Base-by-base conservation (phyloP, 192 early-diverging fungal genomes). In the Dimargaris verticillata region DNA sequence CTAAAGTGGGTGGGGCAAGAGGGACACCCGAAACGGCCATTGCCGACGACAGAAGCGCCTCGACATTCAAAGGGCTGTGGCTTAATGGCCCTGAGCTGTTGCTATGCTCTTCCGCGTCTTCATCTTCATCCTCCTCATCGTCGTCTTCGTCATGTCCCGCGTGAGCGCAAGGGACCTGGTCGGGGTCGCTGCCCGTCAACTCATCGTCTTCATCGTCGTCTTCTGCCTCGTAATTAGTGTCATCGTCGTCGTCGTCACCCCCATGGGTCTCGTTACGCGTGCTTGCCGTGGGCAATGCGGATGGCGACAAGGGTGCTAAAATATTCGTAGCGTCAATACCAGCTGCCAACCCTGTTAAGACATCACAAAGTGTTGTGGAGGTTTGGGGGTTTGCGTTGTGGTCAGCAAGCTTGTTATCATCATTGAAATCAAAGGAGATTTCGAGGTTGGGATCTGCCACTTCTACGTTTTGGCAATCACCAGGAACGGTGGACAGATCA, bases 161-260 rank as follows among this genome's bases (percentile, higher is more conserved):
- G 2, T 2, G 18, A 24, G 3, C 53, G 25, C 53, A 14, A 20
- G 13, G 24, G 33, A 38, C 33, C 33, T 38, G 3, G 2, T 38
- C 33, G 7, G 33, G 33, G 33, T 38, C 33, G 7, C 33, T 38
- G 24, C 28, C 28, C 13, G 18, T 24, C 53, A 54, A 28, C 5
- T 54, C 53, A 26, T 54, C 53, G 13, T 54, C 53, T 9, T 54
- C 28, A 1, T 54, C 53, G 53, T 28, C 53, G 28, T 54, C 28
- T 28, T 54, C 53, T 24, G 14, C 53, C 24, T 54, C 25, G 13
- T 54, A 20, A 28, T 54, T 24, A 5, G 18, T 29, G 53, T 54
- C 53, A 24, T 54, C 53, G 28, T 54, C 28, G 22, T 54, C 53
- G 3, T 29, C 53, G 5, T 54, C 53, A 28, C 4, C 22, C 3